Evolutionary conservation across 305 asterid species (phyloP).

Genomic region (Withania somnifera): DNA sequence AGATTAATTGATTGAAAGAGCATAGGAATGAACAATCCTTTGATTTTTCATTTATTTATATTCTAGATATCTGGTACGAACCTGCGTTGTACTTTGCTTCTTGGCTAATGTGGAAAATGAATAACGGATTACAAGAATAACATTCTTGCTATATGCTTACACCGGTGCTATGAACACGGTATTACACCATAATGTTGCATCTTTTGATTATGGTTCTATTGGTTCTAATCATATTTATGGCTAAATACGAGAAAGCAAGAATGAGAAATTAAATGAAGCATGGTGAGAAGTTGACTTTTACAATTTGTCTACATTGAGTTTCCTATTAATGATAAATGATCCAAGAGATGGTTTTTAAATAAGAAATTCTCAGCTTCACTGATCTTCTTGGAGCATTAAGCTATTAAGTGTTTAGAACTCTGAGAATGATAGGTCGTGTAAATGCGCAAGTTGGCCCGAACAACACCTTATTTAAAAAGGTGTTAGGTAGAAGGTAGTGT

Average conservation of each 20-base stretch:
- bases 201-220: neutral
- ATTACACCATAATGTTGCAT: neutral
- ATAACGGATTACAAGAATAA: neutral
- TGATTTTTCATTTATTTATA: neutral
- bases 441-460: neutral
- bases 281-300: neutral
- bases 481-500: neutral
- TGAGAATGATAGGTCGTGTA: neutral
- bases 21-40: neutral
- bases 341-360: neutral
- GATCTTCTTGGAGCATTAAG: neutral
- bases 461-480: neutral
- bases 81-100: neutral
- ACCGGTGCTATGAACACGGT: neutral
- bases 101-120: neutral
- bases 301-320: neutral
- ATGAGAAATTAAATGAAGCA: neutral
- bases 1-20: neutral
- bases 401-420: neutral
- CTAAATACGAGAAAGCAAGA: neutral
- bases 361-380: neutral
- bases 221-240: neutral
- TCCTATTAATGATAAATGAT: neutral
- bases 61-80: neutral
- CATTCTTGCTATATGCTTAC: neutral